Percentiles rank a stretch among this genome's conserved stretches.
Evolutionary conservation across 2,329 filamentous ascomycete species (phyloP).

Genomic region (Trichoderma sp.): DNA sequence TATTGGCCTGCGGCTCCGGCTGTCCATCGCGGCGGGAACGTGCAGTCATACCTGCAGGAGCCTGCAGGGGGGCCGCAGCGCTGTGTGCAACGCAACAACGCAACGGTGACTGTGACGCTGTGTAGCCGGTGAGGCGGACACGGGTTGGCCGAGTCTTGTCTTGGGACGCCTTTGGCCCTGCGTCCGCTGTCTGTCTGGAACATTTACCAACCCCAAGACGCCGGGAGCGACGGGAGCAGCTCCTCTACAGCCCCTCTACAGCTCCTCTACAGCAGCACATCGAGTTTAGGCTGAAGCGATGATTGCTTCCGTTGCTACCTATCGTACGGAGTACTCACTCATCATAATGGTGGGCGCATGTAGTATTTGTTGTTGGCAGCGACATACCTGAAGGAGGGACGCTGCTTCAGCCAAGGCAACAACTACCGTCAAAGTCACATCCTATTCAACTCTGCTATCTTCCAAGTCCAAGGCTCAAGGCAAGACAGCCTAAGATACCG

Average conservation of each 20-base stretch:
- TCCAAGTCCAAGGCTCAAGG: neutral
- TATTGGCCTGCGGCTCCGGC: neutral
- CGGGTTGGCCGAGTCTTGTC: constrained; percentile 1
- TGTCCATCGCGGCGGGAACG: neutral
- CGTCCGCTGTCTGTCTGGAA: neutral
- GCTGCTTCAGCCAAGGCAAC: constrained; percentile 1
- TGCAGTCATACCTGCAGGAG: constrained; percentile 1
- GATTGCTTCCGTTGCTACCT: neutral
- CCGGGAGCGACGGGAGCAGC: neutral
- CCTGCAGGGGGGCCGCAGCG: neutral
- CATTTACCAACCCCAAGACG: neutral
- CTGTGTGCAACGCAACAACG: neutral
- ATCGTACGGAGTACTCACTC: neutral
- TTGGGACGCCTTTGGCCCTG: neutral
- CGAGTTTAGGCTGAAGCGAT: neutral
- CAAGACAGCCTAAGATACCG: constrained; percentile 39
- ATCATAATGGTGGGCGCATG: neutral
- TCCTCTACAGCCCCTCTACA: too few species aligned
- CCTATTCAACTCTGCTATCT: neutral
- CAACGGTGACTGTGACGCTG: constrained; percentile 1
- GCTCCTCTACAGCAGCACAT: neutral
- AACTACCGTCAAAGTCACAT: neutral
- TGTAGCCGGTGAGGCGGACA: constrained; percentile 2
- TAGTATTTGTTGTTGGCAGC: neutral
- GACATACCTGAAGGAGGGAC: neutral